These are phyloP conservation scores for Cryphonectria naterciae DNA, from an alignment of 2,329 filamentous ascomycete genomes.

Conservation along the genomic window DNA sequence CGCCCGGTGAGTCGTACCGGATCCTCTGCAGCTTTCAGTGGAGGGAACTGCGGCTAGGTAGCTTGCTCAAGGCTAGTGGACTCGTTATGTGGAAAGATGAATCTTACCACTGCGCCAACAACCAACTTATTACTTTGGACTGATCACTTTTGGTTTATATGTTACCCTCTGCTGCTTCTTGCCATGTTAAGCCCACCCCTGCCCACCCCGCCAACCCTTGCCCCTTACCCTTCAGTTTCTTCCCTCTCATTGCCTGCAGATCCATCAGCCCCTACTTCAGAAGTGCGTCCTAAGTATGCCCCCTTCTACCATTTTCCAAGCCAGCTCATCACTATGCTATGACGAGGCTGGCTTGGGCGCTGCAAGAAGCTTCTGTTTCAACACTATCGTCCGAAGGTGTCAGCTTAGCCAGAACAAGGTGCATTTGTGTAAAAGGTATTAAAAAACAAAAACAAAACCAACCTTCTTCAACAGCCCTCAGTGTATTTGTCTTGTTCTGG, in stretches of 20 bases:
- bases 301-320: not conserved
- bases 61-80: constrained; percentile 15
- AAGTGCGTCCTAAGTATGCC: not conserved
- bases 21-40: constrained; percentile 13
- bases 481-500: constrained; percentile 77
- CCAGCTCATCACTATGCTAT: constrained; percentile 1
- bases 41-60: constrained; percentile 14
- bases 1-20: constrained; percentile 13
- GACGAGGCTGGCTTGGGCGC: constrained; percentile 30
- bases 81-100: constrained; percentile 9
- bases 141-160: not conserved
- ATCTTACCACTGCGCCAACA: constrained; percentile 14
- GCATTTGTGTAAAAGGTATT: not conserved
- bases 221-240: not conserved
- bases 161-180: not conserved
- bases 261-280: not conserved
- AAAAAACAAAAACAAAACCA: constrained; percentile 31
- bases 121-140: constrained; percentile 6
- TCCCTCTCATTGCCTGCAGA: not conserved
- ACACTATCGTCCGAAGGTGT: constrained; percentile 36
- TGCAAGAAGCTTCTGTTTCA: constrained; percentile 44
- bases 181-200: not conserved
- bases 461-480: constrained; percentile 89
- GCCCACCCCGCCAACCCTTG: too few species aligned
- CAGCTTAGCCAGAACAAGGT: constrained; percentile 6